Base-by-base conservation (phyloP, 2,329 filamentous ascomycete species). In the Trichothecium roseum region DNA sequence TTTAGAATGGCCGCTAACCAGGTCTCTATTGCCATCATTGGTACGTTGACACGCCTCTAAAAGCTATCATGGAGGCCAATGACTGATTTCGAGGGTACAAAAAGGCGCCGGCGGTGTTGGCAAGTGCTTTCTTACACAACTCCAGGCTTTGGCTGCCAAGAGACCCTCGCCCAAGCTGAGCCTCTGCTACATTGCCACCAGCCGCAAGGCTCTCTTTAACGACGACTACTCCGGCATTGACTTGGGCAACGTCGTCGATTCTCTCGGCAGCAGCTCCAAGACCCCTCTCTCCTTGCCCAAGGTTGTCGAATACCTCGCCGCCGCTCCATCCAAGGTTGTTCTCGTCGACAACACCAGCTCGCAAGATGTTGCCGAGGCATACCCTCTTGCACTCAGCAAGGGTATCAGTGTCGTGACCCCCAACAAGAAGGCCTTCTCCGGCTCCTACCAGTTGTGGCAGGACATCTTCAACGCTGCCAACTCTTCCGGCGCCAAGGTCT, bases 341-440 rank as follows among this genome's bases (percentile, higher is more conserved):
- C 68, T 98, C 20, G 80, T 98, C 45, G 91, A 98, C 71, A 96
- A 96, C 66, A 98, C 91, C 35, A 93, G 84, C 61, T 88, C 85
- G 47, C 81, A 89, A 49, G 79, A 83, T 44, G 72, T 98, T 20
- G 91, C 89, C 33, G 74, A 84, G 41, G 64, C 74, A 20, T 98
- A 98, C 60, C 88, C 91, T 1, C 59, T 72, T 32, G 84, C 94
- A 59, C 67, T 98, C 41, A 72, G 74, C 50, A 75, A 78, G 43
- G 89, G 88, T 10, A 80, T 98, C 58, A 89, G 78, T 59, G 78
- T 98, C 49, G 85, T 96, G 18, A 98, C 91, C 1, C 88, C 91
- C 30, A 98, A 96, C 71, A 98, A 98, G 69, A 98, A 98, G 64
- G 89, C 84, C 12, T 98, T 98, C 63, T 93, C 86, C 0, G 79